Percentiles rank a stretch among this genome's conserved stretches.
Conservation (phyloP, 495 filamentous ascomycete species). For the Daldinia grandis region DNA sequence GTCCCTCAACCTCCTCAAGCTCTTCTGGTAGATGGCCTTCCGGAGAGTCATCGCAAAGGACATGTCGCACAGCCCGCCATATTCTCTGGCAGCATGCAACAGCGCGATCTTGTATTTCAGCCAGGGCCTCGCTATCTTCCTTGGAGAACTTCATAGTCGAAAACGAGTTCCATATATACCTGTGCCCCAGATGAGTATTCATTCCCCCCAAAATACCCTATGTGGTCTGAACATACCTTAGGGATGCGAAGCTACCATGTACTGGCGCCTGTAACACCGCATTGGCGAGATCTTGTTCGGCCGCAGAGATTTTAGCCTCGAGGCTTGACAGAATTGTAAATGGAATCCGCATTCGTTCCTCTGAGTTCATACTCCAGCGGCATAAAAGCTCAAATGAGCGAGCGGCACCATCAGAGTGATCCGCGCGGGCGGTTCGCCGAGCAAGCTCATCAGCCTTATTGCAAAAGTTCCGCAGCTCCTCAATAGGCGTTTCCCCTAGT, state of each 20-base stretch:
- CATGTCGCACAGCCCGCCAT: slow-evolving; percentile 76
- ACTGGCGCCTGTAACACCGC: slow-evolving; percentile 71
- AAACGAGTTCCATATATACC: slow-evolving; percentile 57
- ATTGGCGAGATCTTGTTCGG: slow-evolving; percentile 65
- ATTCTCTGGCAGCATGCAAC: slow-evolving; percentile 65
- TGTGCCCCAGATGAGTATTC: slow-evolving; percentile 35
- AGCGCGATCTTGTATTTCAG: slow-evolving; percentile 62
- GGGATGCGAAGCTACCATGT: slow-evolving; percentile 72
- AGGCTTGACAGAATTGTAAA: slow-evolving; percentile 58
- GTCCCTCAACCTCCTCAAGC: slow-evolving; percentile 69
- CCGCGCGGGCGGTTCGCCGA: slow-evolving; percentile 74
- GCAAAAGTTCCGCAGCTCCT: slow-evolving; percentile 49
- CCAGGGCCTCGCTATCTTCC: slow-evolving; percentile 51
- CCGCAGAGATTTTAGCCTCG: slow-evolving; percentile 64
- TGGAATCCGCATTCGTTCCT: slow-evolving; percentile 52
- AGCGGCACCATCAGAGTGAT: slow-evolving; percentile 86
- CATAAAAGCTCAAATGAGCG: slow-evolving; percentile 63
- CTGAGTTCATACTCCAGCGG: slow-evolving; percentile 35
- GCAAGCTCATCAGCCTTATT: slow-evolving; percentile 66
- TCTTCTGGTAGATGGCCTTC: slow-evolving; percentile 85
- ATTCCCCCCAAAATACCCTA: background rate
- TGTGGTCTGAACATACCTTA: slow-evolving; percentile 57
- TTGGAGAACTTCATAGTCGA: slow-evolving; percentile 43
- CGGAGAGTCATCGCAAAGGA: slow-evolving; percentile 90
- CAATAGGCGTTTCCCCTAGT: slow-evolving; percentile 28